Evolutionary conservation across 108 stramenopile species (phyloP).

Genomic region (Nannochloropsis oceanica): DNA sequence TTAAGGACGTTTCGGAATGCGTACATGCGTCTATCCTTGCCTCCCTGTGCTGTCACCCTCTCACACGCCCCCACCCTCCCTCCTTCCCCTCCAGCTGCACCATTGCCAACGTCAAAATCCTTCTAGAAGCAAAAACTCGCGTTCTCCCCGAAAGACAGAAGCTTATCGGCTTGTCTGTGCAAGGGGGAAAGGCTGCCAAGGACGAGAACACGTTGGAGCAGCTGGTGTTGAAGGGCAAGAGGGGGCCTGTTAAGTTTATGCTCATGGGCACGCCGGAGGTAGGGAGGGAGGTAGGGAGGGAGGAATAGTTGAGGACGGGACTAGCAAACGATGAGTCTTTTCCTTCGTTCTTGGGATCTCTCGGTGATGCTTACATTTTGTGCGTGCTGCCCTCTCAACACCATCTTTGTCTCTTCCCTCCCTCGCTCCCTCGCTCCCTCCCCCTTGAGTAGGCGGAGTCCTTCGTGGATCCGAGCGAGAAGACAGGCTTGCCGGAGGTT

Average conservation of each 20-base stretch:
- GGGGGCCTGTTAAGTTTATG: slow-evolving; percentile 52
- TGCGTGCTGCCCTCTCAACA: background rate
- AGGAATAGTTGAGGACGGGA: background rate
- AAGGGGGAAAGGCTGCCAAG: slow-evolving; percentile 25
- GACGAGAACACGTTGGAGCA: slow-evolving; percentile 50
- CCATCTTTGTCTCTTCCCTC: background rate
- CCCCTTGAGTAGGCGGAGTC: background rate
- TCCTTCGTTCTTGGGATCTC: too few relatives aligned
- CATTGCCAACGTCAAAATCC: slow-evolving; percentile 2
- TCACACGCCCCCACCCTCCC: background rate
- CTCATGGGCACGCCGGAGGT: slow-evolving; percentile 86
- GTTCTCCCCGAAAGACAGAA: slow-evolving; percentile 75
- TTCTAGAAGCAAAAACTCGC: slow-evolving; percentile 14
- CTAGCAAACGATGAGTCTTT: too few relatives aligned
- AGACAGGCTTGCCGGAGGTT: background rate
- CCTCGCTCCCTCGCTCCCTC: background rate
- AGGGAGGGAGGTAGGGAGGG: background rate
- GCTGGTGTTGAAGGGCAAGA: slow-evolving; percentile 48
- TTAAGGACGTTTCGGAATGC: too few relatives aligned
- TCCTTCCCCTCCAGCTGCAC: background rate
- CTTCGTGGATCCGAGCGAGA: background rate
- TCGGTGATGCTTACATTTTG: background rate
- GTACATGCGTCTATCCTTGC: too few relatives aligned
- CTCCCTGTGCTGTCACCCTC: background rate
- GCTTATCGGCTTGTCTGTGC: slow-evolving; percentile 58